Evolutionary conservation across 2,329 filamentous ascomycete species (phyloP).

Genomic region (Penicillium sp.): DNA sequence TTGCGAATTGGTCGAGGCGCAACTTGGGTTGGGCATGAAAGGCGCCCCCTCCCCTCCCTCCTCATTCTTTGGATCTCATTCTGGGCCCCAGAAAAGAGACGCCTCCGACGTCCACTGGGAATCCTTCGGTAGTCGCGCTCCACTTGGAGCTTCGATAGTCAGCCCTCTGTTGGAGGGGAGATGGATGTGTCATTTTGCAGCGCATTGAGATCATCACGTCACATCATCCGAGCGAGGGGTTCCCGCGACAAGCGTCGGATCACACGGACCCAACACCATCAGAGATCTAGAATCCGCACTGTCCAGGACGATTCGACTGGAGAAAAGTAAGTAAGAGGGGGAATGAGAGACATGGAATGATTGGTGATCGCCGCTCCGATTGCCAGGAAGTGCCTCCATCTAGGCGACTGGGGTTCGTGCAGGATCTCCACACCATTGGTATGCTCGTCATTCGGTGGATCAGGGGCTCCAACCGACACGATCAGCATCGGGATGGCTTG

Average conservation of each 20-base stretch:
- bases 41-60: too few species aligned
- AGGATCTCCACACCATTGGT: constrained; percentile 23
- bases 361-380: constrained; percentile 19
- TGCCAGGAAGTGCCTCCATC: constrained; percentile 7
- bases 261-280: constrained; percentile 2
- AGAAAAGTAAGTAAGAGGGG: constrained; percentile 9
- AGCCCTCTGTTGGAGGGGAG: neutral
- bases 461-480: constrained; percentile 27
- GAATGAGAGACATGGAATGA: constrained; percentile 14
- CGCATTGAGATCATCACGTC: constrained; percentile 12
- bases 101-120: constrained; percentile 7
- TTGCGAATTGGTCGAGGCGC: constrained; percentile 21
- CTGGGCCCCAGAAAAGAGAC: constrained; percentile 16
- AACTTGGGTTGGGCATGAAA: constrained; percentile 30
- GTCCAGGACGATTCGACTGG: neutral
- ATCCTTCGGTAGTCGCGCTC: constrained; percentile 10
- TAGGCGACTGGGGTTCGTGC: constrained; percentile 21
- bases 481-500: constrained; percentile 24
- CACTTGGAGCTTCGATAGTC: constrained; percentile 1
- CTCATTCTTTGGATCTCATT: constrained; percentile 14
- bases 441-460: constrained; percentile 34
- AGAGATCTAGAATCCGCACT: constrained; percentile 12
- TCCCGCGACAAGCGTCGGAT: constrained; percentile 1
- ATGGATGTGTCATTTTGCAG: constrained; percentile 20
- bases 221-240: constrained; percentile 4